Evolutionary conservation across 2,329 filamentous ascomycete species (phyloP).

Genomic region (Cordyceps fumosorosea): DNA sequence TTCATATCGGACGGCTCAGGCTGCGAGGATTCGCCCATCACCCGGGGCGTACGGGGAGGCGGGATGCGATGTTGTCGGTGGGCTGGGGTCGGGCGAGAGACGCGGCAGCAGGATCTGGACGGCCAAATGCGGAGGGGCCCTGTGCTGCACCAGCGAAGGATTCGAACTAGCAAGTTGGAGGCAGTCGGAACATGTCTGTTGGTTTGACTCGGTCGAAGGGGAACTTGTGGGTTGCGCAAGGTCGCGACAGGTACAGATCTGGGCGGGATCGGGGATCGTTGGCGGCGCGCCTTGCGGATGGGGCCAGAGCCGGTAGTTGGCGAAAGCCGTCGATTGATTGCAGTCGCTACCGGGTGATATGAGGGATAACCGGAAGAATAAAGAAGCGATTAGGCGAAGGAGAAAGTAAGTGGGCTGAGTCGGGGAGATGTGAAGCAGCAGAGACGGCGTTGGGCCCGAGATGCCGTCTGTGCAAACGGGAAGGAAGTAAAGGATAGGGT

Average conservation of each 20-base stretch:
- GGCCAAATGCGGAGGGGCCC: neutral
- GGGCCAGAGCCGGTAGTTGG: neutral
- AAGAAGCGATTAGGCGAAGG: neutral
- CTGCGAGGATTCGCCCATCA: constrained; percentile 1
- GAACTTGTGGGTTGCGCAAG: neutral
- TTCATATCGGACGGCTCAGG: constrained; percentile 7
- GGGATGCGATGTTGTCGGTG: neutral
- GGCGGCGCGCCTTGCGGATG: neutral
- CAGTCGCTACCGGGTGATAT: too few species aligned
- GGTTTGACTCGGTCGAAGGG: neutral
- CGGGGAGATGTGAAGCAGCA: neutral
- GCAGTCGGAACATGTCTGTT: constrained; percentile 9
- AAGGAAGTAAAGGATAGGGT: neutral
- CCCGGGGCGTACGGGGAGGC: neutral
- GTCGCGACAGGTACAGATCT: neutral
- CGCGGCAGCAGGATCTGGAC: neutral
- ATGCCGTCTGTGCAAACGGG: neutral
- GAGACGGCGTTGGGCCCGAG: neutral
- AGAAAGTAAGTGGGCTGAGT: neutral
- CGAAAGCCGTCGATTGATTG: neutral
- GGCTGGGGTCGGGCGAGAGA: neutral
- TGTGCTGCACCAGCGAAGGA: neutral
- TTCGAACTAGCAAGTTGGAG: neutral
- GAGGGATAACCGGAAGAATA: too few species aligned
- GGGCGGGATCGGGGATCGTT: constrained; percentile 4